Percentiles rank a stretch among this genome's conserved stretches.
These are phyloP conservation scores for Myrmaecium sp. DNA, from an alignment of 2,329 filamentous ascomycete genomes.

Conservation along the genomic window DNA sequence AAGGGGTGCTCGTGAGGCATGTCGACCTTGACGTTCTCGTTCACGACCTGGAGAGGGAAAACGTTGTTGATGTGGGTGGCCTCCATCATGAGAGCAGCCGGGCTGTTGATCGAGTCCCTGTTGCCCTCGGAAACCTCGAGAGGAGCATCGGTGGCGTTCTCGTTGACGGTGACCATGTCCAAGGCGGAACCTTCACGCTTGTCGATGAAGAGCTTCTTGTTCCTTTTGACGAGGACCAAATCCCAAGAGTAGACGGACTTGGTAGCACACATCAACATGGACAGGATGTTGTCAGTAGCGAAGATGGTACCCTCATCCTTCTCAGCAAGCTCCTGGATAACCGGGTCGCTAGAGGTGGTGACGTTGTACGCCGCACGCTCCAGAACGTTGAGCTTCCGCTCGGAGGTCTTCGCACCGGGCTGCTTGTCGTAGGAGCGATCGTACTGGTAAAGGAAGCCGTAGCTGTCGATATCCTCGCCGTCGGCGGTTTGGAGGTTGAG, in stretches of 20 bases:
- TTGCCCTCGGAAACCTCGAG: slow-evolving; percentile 81
- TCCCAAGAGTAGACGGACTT: slow-evolving; percentile 98
- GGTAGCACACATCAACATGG: slow-evolving; percentile 97
- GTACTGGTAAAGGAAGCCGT: slow-evolving; percentile 97
- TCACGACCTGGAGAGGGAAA: slow-evolving; percentile 89
- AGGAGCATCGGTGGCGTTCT: slow-evolving; percentile 91
- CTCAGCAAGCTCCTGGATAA: slow-evolving; percentile 93
- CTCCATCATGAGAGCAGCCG: slow-evolving; percentile 82
- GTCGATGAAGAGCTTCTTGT: slow-evolving; percentile 96
- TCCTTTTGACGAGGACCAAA: slow-evolving; percentile 80
- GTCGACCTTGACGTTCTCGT: slow-evolving; percentile 64
- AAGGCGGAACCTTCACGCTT: slow-evolving; percentile 91
- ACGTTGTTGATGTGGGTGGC: slow-evolving; percentile 99
- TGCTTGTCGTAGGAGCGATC: slow-evolving; percentile 90
- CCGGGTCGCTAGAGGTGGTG: slow-evolving; percentile 85
- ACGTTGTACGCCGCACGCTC: slow-evolving; percentile 97
- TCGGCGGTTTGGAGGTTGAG: slow-evolving; percentile 90
- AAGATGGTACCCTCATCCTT: slow-evolving; percentile 95
- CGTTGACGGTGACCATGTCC: slow-evolving; percentile 97
- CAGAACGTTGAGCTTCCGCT: slow-evolving; percentile 73
- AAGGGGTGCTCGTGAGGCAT: slow-evolving; percentile 90
- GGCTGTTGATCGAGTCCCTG: slow-evolving; percentile 90
- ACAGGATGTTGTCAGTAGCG: slow-evolving; percentile 89
- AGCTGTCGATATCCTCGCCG: slow-evolving; percentile 86
- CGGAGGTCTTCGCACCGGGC: slow-evolving; percentile 64